A percentile compares a stretch with the other conserved stretches of the same genome.
Evolutionary conservation across 2,329 filamentous ascomycete genomes (phyloP).

Genomic region (Ophidiomyces ophidiicola): DNA sequence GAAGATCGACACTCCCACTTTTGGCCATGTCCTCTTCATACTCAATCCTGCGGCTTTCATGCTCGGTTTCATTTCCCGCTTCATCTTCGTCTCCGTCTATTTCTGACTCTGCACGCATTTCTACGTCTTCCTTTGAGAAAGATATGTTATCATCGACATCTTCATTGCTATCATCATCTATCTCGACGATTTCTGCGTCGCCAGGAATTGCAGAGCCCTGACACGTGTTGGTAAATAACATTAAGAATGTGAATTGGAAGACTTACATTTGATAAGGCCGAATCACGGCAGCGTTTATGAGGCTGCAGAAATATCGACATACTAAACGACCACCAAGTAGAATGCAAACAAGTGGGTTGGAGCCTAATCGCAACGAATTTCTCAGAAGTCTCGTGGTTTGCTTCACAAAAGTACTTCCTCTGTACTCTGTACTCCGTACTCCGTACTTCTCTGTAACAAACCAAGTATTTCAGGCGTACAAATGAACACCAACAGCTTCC

Average conservation of each 20-base stretch:
- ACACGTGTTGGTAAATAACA: background rate
- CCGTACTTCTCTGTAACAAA: too few species aligned
- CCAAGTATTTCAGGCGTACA: too few species aligned
- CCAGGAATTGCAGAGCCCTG: constrained; percentile 14
- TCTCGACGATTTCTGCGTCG: constrained; percentile 29
- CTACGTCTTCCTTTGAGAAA: constrained; percentile 23
- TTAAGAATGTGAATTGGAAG: background rate
- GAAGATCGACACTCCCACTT: constrained; percentile 8
- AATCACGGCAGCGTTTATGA: background rate
- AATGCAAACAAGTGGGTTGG: background rate
- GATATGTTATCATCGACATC: constrained; percentile 18
- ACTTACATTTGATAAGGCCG: constrained; percentile 7
- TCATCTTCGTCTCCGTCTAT: constrained; percentile 20
- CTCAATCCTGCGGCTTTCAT: constrained; percentile 18
- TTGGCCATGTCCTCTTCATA: constrained; percentile 21
- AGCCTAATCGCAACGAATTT: background rate
- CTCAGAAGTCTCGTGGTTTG: background rate
- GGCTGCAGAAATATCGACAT: constrained; percentile 3
- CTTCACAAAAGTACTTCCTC: constrained; percentile 4
- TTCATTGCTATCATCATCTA: constrained; percentile 27
- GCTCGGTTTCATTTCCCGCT: constrained; percentile 17
- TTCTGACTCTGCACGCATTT: constrained; percentile 15
- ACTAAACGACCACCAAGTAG: background rate
- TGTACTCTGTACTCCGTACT: too few species aligned
- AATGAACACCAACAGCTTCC: too few species aligned